Percentiles rank a stretch among this genome's conserved stretches.
Conservation (phyloP, 2,329 filamentous ascomycete species). For the Cordyceps fumosorosea region DNA sequence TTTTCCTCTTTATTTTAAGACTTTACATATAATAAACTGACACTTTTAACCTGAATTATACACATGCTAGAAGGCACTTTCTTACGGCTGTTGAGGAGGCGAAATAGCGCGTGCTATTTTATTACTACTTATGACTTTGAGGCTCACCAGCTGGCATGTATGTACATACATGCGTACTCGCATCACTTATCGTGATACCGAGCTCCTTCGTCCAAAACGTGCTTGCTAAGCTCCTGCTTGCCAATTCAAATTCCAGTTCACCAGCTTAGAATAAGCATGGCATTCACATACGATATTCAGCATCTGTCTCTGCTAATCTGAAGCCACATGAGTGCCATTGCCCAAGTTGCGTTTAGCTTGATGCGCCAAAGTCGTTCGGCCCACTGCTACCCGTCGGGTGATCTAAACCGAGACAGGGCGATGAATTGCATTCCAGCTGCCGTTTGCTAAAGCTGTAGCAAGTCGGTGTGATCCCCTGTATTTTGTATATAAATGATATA, state of each 20-base stretch:
- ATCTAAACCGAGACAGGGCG: neutral
- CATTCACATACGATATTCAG: too few species aligned
- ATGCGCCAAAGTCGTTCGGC: neutral
- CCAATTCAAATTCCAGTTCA: neutral
- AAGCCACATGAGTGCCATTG: constrained; percentile 3
- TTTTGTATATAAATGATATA: neutral
- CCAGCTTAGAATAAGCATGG: neutral
- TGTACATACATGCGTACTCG: neutral
- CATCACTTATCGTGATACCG: neutral
- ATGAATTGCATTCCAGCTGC: neutral
- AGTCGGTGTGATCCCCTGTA: neutral
- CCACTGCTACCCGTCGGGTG: neutral
- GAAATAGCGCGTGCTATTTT: too few species aligned
- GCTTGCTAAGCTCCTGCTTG: neutral
- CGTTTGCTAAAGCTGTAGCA: neutral
- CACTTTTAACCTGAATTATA: too few species aligned
- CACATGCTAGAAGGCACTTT: too few species aligned
- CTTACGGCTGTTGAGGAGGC: too few species aligned
- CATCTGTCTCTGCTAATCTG: constrained; percentile 12
- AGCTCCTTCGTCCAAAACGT: neutral
- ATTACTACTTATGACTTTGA: too few species aligned
- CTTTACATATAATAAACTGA: too few species aligned
- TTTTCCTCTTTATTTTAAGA: too few species aligned
- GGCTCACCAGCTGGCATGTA: too few species aligned
- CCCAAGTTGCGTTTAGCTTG: constrained; percentile 7